These are phyloP conservation scores for Tricharina praecox DNA, from an alignment of 495 filamentous ascomycete species.

Conservation along the genomic window DNA sequence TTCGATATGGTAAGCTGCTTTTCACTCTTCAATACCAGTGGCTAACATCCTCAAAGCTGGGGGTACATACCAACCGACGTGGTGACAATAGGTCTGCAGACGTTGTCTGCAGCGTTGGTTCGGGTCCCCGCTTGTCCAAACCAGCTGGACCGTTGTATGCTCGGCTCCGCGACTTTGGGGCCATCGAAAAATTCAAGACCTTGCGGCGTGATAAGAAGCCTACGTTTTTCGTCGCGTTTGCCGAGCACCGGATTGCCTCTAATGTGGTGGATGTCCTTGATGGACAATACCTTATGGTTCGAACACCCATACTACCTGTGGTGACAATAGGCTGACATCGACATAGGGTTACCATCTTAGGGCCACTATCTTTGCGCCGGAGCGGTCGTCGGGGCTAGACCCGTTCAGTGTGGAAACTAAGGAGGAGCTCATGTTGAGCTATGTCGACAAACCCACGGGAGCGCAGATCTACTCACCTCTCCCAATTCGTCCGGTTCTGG, in stretches of 20 bases:
- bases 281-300: slow-evolving; percentile 25
- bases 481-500: no score
- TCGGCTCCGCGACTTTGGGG: slow-evolving; percentile 18
- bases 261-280: slow-evolving; percentile 19
- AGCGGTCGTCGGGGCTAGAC: no score
- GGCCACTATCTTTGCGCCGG: no score
- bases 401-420: no score
- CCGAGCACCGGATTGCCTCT: slow-evolving; percentile 11
- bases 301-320: not conserved
- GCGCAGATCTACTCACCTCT: no score
- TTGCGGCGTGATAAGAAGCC: slow-evolving; percentile 11
- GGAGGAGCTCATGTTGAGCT: no score
- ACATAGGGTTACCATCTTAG: no score
- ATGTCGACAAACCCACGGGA: no score
- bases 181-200: slow-evolving; percentile 17
- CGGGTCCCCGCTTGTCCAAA: slow-evolving; percentile 9
- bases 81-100: not conserved
- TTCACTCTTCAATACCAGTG: not conserved
- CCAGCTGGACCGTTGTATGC: slow-evolving; percentile 8
- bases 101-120: slow-evolving; percentile 13
- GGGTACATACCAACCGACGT: not conserved
- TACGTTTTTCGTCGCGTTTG: slow-evolving; percentile 19
- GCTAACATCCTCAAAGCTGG: not conserved
- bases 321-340: no score
- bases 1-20: slow-evolving; percentile 14